These are phyloP conservation scores for Clarireedia homoeocarpa DNA, from an alignment of 2,329 filamentous ascomycete genomes.

Conservation along the genomic window DNA sequence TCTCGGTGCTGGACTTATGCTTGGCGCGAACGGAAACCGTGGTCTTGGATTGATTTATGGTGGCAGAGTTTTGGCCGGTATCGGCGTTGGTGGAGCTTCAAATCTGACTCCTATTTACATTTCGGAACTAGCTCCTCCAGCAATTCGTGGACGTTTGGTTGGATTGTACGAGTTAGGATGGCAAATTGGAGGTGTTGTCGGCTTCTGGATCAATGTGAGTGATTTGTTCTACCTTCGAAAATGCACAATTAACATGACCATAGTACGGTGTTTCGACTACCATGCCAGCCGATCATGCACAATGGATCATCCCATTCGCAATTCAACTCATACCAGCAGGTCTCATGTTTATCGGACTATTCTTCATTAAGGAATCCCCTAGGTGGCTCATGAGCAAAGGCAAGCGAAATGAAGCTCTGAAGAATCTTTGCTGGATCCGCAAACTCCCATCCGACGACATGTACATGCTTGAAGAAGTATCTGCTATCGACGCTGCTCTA, in stretches of 20 bases:
- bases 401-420: slow-evolving; percentile 10
- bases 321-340: slow-evolving; percentile 31
- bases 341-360: slow-evolving; percentile 32
- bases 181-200: slow-evolving; percentile 55
- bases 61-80: slow-evolving; percentile 21
- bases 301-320: slow-evolving; percentile 32
- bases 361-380: slow-evolving; percentile 63
- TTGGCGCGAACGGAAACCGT: slow-evolving; percentile 37
- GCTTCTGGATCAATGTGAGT: slow-evolving; percentile 53
- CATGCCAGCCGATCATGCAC: slow-evolving; percentile 19
- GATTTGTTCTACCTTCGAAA: slow-evolving; percentile 15
- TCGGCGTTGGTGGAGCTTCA: slow-evolving; percentile 32
- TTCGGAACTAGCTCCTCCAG: slow-evolving; percentile 45
- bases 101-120: slow-evolving; percentile 59
- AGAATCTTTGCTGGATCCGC: slow-evolving; percentile 55
- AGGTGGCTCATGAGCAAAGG: slow-evolving; percentile 31
- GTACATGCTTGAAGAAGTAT: slow-evolving; percentile 68
- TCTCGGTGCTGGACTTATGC: slow-evolving; percentile 64
- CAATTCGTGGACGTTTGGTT: slow-evolving; percentile 41
- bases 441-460: slow-evolving; percentile 46
- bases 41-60: slow-evolving; percentile 13
- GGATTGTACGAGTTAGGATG: slow-evolving; percentile 61
- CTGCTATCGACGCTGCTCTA: slow-evolving; percentile 61
- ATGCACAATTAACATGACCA: slow-evolving; percentile 25
- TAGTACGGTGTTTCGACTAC: slow-evolving; percentile 48